These are phyloP conservation scores for Fusarium nelsonii DNA, from an alignment of 2,329 filamentous ascomycete species.

Conservation along the genomic window DNA sequence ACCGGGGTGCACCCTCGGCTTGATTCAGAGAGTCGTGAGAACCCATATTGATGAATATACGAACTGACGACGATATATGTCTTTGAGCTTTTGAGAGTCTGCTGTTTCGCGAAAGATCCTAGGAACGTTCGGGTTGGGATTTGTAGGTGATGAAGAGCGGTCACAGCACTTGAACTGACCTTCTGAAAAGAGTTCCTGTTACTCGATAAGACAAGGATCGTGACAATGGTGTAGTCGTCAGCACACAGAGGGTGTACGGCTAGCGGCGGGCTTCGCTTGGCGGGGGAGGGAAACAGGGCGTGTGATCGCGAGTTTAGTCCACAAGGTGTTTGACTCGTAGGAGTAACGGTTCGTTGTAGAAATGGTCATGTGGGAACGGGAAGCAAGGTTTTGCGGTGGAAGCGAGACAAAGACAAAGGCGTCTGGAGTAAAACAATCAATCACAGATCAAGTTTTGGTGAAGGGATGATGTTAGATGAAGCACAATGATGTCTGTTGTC, in stretches of 20 bases:
- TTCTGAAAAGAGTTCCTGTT: not conserved
- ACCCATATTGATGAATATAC: conserved; percentile 43
- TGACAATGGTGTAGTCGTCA: conserved; percentile 41
- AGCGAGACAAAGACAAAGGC: conserved; percentile 23
- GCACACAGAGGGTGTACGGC: conserved; percentile 38
- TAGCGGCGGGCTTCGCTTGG: conserved; percentile 41
- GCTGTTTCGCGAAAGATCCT: conserved; percentile 1
- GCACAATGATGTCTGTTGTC: not conserved
- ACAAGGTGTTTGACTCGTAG: conserved; percentile 28
- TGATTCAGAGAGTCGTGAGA: conserved; percentile 45
- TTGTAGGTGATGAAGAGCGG: not conserved
- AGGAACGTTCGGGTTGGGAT: not conserved
- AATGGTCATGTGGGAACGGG: conserved; percentile 37
- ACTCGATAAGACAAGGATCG: conserved; percentile 20
- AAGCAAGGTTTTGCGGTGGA: conserved; percentile 34
- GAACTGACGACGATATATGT: conserved; percentile 5
- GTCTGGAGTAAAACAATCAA: conserved; percentile 2
- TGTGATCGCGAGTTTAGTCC: conserved; percentile 41
- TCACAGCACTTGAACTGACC: conserved; percentile 3
- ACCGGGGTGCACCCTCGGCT: conserved; percentile 53
- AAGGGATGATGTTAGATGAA: not conserved
- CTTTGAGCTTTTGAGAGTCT: not conserved
- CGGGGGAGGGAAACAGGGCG: conserved; percentile 34
- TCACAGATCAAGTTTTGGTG: conserved; percentile 13
- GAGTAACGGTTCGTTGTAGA: conserved; percentile 36